Percentiles rank a stretch among this genome's conserved stretches.
Evolutionary conservation across 441 rosid genomes (phyloP).

Genomic region (Erodium texanum): DNA sequence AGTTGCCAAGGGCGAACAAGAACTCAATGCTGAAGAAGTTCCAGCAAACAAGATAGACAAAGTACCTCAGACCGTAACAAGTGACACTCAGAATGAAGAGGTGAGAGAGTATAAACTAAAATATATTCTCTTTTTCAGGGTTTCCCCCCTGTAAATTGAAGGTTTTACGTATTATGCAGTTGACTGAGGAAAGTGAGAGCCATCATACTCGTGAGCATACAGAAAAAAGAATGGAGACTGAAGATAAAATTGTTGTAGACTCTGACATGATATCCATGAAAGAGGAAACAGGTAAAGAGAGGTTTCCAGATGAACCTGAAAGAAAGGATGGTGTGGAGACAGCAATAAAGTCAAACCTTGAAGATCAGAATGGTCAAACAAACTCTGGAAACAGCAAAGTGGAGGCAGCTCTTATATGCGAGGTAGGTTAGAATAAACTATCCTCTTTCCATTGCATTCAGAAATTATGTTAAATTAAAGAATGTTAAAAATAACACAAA

Average conservation of each 20-base stretch:
- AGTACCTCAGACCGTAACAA: conserved; percentile 9
- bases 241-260: conserved; percentile 19
- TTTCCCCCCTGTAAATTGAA: conserved; percentile 10
- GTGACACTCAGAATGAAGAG: conserved; percentile 19
- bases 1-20: conserved; percentile 18
- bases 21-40: conserved; percentile 24
- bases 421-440: conserved; percentile 46
- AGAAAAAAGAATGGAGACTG: conserved; percentile 19
- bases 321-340: conserved; percentile 12
- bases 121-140: neutral
- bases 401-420: conserved; percentile 20
- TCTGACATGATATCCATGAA: conserved; percentile 18
- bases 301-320: conserved; percentile 18
- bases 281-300: conserved; percentile 21
- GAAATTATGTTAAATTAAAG: neutral
- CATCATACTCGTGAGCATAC: conserved; percentile 16
- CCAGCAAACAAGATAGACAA: conserved; percentile 21
- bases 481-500: neutral
- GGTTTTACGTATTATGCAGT: conserved; percentile 21
- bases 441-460: conserved; percentile 1
- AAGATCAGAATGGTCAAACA: conserved; percentile 15
- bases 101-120: conserved; percentile 8
- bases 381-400: conserved; percentile 19
- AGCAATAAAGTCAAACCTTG: conserved; percentile 13
- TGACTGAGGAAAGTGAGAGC: conserved; percentile 15